A percentile compares a stretch with the other conserved stretches of the same genome.
These are phyloP conservation scores for Chlamydomonas reinhardtii DNA, from an alignment of 163 green algal genomes.

Conservation along the genomic window DNA sequence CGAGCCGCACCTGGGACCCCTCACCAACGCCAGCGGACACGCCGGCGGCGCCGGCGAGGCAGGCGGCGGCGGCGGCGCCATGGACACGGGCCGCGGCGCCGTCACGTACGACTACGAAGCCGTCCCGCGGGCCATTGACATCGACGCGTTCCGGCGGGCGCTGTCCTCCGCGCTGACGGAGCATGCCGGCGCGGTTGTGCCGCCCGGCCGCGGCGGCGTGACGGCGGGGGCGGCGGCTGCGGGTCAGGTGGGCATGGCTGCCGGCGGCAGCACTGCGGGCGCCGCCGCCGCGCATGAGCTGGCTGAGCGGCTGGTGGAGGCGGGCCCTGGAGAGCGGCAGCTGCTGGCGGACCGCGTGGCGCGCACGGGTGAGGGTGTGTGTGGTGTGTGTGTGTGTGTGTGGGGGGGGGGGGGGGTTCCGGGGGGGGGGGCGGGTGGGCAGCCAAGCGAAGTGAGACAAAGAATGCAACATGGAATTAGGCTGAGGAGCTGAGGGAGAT, in stretches of 20 bases:
- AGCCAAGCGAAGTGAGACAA: too few species aligned
- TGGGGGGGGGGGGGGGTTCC: background rate
- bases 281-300: background rate
- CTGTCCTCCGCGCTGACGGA: conserved; percentile 35
- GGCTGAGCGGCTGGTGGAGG: background rate
- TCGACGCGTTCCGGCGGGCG: conserved; percentile 33
- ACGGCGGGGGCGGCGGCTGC: background rate
- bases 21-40: background rate
- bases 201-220: too few species aligned
- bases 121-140: conserved; percentile 20
- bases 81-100: background rate
- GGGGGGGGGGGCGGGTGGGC: too few species aligned
- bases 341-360: conserved; percentile 13
- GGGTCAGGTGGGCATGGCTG: background rate
- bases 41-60: conserved; percentile 24
- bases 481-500: too few species aligned
- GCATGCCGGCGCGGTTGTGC: background rate
- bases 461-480: too few species aligned
- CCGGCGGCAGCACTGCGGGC: too few species aligned
- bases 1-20: background rate
- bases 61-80: background rate
- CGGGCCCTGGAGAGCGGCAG: conserved; percentile 6
- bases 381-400: background rate
- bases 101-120: conserved; percentile 39
- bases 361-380: background rate